These are phyloP conservation scores for Claviceps africana DNA, from an alignment of 2,329 filamentous ascomycete genomes.

Conservation along the genomic window DNA sequence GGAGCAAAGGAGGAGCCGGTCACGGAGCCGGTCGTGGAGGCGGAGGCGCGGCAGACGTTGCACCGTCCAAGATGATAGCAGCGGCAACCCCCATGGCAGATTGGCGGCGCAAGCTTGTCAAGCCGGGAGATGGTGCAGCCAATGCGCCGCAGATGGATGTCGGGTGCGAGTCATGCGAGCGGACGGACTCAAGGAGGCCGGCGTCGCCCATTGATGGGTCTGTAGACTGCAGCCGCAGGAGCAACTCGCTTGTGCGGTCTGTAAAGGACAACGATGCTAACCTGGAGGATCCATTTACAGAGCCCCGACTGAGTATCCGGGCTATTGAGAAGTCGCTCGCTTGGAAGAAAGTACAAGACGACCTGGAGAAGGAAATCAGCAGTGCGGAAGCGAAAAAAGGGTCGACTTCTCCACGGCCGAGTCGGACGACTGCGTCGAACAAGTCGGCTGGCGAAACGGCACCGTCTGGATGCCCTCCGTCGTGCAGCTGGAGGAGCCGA, in stretches of 20 bases:
- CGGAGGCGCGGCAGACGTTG: not conserved
- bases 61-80: not conserved
- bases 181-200: not conserved
- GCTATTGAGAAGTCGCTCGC: slow-evolving; percentile 17
- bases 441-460: not conserved
- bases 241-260: not conserved
- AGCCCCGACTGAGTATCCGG: slow-evolving; percentile 13
- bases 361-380: slow-evolving; percentile 5
- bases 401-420: not conserved
- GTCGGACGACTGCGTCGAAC: not conserved
- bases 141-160: not conserved
- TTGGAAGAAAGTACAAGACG: slow-evolving; percentile 10
- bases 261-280: not conserved
- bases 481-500: slow-evolving; percentile 28
- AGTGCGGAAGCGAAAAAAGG: slow-evolving; percentile 1
- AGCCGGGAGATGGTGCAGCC: not conserved
- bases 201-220: not conserved
- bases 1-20: not conserved
- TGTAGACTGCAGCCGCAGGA: slow-evolving; percentile 2
- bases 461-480: slow-evolving; percentile 14
- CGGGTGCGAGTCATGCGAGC: slow-evolving; percentile 8
- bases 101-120: slow-evolving; percentile 6
- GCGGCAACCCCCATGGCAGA: slow-evolving; percentile 4
- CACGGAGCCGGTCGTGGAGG: not conserved
- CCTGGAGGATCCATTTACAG: slow-evolving; percentile 3